Percentiles rank a stretch among this genome's conserved stretches.
phyloP scores from a whole-genome alignment of 2,329 filamentous ascomycete genomes.

The Epichloe coenophiala region DNA sequence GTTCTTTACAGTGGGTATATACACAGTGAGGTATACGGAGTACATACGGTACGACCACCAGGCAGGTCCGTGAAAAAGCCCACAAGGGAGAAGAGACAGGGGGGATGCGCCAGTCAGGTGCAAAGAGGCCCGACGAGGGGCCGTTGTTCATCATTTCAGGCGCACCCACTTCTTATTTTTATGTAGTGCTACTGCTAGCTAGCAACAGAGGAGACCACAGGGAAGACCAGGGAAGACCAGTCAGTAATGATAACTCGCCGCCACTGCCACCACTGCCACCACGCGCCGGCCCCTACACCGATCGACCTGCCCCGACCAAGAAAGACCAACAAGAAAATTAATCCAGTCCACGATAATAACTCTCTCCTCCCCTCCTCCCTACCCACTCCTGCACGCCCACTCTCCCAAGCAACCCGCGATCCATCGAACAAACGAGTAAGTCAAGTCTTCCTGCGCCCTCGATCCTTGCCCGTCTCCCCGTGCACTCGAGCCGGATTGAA shows the following conservation, averaged over 20 bases:
- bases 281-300: background rate
- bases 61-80: too few relatives aligned
- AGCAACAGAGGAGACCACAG: too few relatives aligned
- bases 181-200: too few relatives aligned
- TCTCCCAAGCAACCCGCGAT: conserved; percentile 4
- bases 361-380: conserved; percentile 3
- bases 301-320: conserved; percentile 3
- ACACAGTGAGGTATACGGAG: too few relatives aligned
- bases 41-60: too few relatives aligned
- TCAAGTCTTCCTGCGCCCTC: background rate
- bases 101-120: too few relatives aligned
- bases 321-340: conserved; percentile 7
- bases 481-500: background rate
- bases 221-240: background rate
- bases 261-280: background rate
- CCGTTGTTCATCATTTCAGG: too few relatives aligned
- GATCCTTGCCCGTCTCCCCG: background rate
- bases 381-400: conserved; percentile 6
- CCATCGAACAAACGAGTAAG: conserved; percentile 9
- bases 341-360: conserved; percentile 5
- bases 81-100: too few relatives aligned
- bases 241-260: background rate
- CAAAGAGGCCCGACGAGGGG: too few relatives aligned
- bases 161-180: too few relatives aligned
- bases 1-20: background rate